Base-by-base conservation (phyloP, 2,329 filamentous ascomycete species). In the Colletotrichum tofieldiae region DNA sequence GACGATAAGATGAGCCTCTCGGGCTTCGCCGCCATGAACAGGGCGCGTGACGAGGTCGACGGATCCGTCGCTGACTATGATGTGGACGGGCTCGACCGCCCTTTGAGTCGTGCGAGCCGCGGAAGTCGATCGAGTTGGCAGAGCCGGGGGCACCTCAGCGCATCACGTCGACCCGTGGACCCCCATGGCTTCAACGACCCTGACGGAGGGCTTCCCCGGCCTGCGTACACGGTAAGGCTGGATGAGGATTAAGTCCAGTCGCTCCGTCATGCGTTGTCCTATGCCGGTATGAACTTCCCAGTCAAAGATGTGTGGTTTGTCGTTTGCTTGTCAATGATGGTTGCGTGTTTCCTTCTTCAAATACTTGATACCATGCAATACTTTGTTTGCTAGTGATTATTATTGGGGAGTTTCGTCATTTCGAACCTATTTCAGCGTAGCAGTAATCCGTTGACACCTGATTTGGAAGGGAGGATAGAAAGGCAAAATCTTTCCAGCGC, bases 1-100 rank as follows among this genome's bases (percentile, higher is more conserved):
- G 72, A 74, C 6, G 77, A 77, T 16, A 66, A 67, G 11, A 71
- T 75, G 72, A 76, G 74, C 37, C 54, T 76, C 23, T 56, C 71
- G 12, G 73, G 74, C 20, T 77, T 76, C 16, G 74, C 73, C 14
- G 67, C 62, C 11, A 71, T 66, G 62, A 73, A 72, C 37, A 61
- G 49, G n/a, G 60, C 64, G 7, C 71, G 35, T 9, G 67, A 74
- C 12, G 72, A 61, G 18, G 47, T 45, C 6, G 32, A 63, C 37
- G 66, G 73, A 14, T 32, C 59, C 14, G 51, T 29, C 7, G 54
- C 11, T 14, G 70, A 60, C 23, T 54, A 60, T 41, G 54, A 55
- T 12, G 26, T 61, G 6, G 59, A 72, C 7, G 20, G 47, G 7
- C 63, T 49, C 9, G 70, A 60, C 7, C 70, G 70, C 14, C 70